phyloP scores from a whole-genome alignment of 2,329 filamentous ascomycete genomes.

The Torrubiella hemipterigena region DNA sequence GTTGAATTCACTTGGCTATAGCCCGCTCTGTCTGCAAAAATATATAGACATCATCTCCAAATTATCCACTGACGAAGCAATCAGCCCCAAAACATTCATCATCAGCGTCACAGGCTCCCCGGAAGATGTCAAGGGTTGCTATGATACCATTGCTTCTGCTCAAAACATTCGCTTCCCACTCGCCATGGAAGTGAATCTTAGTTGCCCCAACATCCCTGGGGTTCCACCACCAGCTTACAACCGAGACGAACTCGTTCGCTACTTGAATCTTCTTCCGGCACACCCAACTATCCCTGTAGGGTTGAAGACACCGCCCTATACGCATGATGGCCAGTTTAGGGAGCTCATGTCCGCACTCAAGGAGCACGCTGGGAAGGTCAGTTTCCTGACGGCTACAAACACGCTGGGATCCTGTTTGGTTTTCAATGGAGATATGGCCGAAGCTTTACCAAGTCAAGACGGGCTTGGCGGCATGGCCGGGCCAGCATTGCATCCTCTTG shows the following conservation, averaged over 20 bases:
- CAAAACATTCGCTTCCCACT: constrained; percentile 32
- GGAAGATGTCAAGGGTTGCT: constrained; percentile 44
- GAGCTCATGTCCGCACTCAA: constrained; percentile 40
- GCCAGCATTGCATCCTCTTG: constrained; percentile 58
- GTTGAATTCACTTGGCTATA: constrained; percentile 66
- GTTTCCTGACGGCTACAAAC: constrained; percentile 32
- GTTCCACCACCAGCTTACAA: constrained; percentile 63
- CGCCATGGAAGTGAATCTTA: constrained; percentile 67
- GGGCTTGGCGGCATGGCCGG: constrained; percentile 65
- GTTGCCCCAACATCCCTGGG: constrained; percentile 61
- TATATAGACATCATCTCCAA: constrained; percentile 47
- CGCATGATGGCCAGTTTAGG: constrained; percentile 53
- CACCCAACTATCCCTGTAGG: constrained; percentile 34
- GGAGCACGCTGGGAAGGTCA: constrained; percentile 23
- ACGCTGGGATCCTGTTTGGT: constrained; percentile 48
- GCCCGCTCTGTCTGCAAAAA: constrained; percentile 43
- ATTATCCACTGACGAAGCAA: constrained; percentile 20
- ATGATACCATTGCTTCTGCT: constrained; percentile 32
- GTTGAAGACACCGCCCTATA: constrained; percentile 69
- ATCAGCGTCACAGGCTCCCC: constrained; percentile 58
- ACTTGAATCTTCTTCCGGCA: constrained; percentile 36
- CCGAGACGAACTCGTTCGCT: constrained; percentile 33
- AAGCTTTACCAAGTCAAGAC: constrained; percentile 35
- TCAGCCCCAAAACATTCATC: constrained; percentile 45
- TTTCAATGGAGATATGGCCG: constrained; percentile 16